Evolutionary conservation across 2,329 filamentous ascomycete genomes (phyloP).

Genomic region (Lachnellula hyalina): DNA sequence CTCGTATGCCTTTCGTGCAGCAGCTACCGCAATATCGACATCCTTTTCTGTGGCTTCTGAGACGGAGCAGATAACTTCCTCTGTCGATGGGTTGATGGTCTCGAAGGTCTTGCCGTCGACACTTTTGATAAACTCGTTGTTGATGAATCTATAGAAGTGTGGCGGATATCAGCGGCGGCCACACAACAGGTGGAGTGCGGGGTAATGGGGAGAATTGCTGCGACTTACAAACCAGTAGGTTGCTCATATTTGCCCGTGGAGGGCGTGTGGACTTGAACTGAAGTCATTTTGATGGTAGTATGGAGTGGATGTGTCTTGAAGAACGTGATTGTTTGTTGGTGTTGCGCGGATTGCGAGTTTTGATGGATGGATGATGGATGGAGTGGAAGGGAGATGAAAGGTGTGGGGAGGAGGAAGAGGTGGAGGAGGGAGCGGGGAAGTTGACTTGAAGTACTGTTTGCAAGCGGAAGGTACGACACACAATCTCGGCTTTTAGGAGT

Average conservation of each 20-base stretch:
- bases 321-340: neutral
- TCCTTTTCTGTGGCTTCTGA: slow-evolving; percentile 86
- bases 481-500: neutral
- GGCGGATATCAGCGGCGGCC: neutral
- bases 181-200: slow-evolving; percentile 8
- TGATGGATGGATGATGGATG: neutral
- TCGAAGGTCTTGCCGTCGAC: slow-evolving; percentile 88
- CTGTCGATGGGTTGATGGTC: slow-evolving; percentile 81
- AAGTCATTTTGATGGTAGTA: slow-evolving; percentile 21
- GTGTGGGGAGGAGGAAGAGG: neutral
- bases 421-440: slow-evolving; percentile 7
- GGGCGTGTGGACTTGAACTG: slow-evolving; percentile 27
- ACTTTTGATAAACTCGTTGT: slow-evolving; percentile 82
- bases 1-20: slow-evolving; percentile 81
- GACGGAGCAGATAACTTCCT: slow-evolving; percentile 79
- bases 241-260: slow-evolving; percentile 31
- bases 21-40: slow-evolving; percentile 71
- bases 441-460: slow-evolving; percentile 1
- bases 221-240: slow-evolving; percentile 38
- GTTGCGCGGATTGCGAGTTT: neutral
- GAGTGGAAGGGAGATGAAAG: neutral
- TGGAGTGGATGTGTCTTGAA: neutral
- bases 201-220: slow-evolving; percentile 5
- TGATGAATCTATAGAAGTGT: slow-evolving; percentile 57
- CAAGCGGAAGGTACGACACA: neutral